Evolutionary conservation across 805 yeast genomes (phyloP).

Genomic region (Metschnikowia reukaufii): DNA sequence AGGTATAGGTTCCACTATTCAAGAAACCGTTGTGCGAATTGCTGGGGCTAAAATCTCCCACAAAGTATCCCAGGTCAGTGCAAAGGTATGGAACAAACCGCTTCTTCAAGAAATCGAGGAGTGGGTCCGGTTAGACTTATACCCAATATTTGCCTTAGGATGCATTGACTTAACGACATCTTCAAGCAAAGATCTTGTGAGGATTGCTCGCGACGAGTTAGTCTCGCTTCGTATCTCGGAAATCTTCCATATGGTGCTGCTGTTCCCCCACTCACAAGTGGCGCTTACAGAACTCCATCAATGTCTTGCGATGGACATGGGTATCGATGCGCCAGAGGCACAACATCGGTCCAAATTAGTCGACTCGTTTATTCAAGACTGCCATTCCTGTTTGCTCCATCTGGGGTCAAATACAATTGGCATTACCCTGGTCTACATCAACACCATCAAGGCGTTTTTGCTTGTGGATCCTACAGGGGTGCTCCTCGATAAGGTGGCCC

Average conservation of each 20-base stretch:
- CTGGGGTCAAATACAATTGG: slow-evolving; percentile 80
- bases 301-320: slow-evolving; percentile 32
- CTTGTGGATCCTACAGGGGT: slow-evolving; percentile 87
- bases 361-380: slow-evolving; percentile 44
- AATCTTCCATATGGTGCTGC: slow-evolving; percentile 55
- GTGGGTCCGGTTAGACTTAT: slow-evolving; percentile 42
- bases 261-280: slow-evolving; percentile 51
- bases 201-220: slow-evolving; percentile 40
- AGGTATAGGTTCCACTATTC: slow-evolving; percentile 17
- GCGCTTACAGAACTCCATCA: slow-evolving; percentile 59
- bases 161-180: slow-evolving; percentile 8
- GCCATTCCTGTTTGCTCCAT: slow-evolving; percentile 56
- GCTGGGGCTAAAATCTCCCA: slow-evolving; percentile 37
- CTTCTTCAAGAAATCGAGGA: slow-evolving; percentile 31
- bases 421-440: slow-evolving; percentile 66
- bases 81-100: slow-evolving; percentile 40
- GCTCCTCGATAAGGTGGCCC: slow-evolving; percentile 69
- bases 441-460: slow-evolving; percentile 68
- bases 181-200: slow-evolving; percentile 27
- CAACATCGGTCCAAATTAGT: slow-evolving; percentile 55
- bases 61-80: slow-evolving; percentile 30
- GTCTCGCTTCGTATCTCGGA: slow-evolving; percentile 54
- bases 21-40: slow-evolving; percentile 33
- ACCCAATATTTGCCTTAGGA: slow-evolving; percentile 31
- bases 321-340: slow-evolving; percentile 26